phyloP scores from a whole-genome alignment of 2,329 filamentous ascomycete species.

The Drechslera avenae region DNA sequence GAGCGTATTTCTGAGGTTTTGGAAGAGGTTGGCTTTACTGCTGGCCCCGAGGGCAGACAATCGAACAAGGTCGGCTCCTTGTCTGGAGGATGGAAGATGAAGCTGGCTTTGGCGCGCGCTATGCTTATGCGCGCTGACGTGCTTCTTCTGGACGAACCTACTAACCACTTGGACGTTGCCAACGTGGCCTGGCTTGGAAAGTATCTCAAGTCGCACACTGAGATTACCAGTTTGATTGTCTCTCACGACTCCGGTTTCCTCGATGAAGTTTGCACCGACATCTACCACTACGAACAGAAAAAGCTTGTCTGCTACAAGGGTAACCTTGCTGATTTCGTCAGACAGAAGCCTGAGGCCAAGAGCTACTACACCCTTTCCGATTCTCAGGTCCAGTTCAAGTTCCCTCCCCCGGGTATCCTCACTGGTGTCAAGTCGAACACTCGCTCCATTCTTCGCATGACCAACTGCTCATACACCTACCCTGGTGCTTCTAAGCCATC shows the following conservation, averaged over 20 bases:
- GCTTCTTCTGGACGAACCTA: conserved; percentile 94
- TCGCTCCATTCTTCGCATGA: conserved; percentile 93
- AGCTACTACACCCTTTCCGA: conserved; percentile 96
- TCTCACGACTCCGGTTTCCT: conserved; percentile 98
- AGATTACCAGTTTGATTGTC: conserved; percentile 97
- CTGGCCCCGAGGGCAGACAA: conserved; percentile 87
- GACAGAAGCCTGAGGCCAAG: conserved; percentile 90
- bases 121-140: conserved; percentile 99
- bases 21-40: conserved; percentile 89
- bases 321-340: conserved; percentile 82
- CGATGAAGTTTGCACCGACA: conserved; percentile 96
- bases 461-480: conserved; percentile 88
- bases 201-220: conserved; percentile 92
- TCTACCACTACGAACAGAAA: conserved; percentile 99
- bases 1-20: conserved; percentile 85
- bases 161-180: conserved; percentile 94
- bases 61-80: conserved; percentile 89
- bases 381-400: conserved; percentile 92
- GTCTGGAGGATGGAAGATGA: conserved; percentile 99
- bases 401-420: conserved; percentile 92
- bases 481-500: conserved; percentile 87
- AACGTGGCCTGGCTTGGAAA: conserved; percentile 96
- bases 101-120: conserved; percentile 90
- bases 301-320: conserved; percentile 88
- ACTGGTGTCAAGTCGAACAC: conserved; percentile 95